These are phyloP conservation scores for Euphorbia schlechtendalii DNA, from an alignment of 441 rosid species.

Conservation along the genomic window DNA sequence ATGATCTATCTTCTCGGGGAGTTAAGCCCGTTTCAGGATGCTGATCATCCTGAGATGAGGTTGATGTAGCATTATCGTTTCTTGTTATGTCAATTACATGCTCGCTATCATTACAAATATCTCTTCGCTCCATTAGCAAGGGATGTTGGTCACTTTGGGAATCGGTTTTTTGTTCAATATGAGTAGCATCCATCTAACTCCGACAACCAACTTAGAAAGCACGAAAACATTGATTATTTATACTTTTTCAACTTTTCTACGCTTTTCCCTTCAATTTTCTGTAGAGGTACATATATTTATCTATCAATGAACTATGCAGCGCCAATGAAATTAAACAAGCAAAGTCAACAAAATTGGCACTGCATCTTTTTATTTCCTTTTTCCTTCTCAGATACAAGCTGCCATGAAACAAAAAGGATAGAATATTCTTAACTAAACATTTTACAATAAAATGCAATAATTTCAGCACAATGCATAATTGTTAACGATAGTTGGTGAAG, in stretches of 20 bases:
- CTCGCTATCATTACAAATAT: constrained; percentile 31
- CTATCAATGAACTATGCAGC: constrained; percentile 8
- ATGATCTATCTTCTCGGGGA: constrained; percentile 46
- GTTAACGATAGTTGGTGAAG: background rate
- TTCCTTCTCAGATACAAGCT: constrained; percentile 7
- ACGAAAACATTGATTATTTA: constrained; percentile 21
- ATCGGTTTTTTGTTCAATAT: constrained; percentile 27
- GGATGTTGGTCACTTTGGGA: constrained; percentile 34
- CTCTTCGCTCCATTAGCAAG: constrained; percentile 60
- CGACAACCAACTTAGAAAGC: constrained; percentile 23
- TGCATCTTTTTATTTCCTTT: background rate
- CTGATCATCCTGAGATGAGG: constrained; percentile 43
- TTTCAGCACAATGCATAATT: background rate
- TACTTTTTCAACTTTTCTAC: constrained; percentile 12
- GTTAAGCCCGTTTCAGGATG: constrained; percentile 22
- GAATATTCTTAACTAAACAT: background rate
- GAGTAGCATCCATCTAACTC: constrained; percentile 57
- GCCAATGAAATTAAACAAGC: constrained; percentile 13
- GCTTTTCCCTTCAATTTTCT: constrained; percentile 1
- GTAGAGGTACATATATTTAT: background rate
- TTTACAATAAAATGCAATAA: background rate
- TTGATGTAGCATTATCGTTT: constrained; percentile 34
- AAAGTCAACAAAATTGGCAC: constrained; percentile 19
- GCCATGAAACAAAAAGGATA: constrained; percentile 2
- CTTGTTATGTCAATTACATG: constrained; percentile 61